A percentile compares a stretch with the other conserved stretches of the same genome.
Conservation (phyloP, 805 yeast species). For the Monosporozyma yasuniensis region DNA sequence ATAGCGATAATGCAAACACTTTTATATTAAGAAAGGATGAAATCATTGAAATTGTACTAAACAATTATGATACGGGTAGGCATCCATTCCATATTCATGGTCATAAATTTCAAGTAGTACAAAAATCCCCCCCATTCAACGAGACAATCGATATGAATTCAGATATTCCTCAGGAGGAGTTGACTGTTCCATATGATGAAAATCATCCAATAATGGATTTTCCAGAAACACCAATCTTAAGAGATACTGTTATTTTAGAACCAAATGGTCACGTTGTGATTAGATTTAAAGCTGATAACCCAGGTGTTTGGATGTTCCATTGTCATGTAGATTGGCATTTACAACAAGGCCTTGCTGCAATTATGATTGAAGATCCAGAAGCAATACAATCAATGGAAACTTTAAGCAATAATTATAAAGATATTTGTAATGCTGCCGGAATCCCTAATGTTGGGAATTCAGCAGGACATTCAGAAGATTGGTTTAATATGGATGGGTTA, state of each 20-base stretch:
- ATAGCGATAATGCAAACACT: constrained; percentile 63
- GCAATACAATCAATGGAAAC: constrained; percentile 37
- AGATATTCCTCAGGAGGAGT: constrained; percentile 13
- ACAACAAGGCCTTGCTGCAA: constrained; percentile 70
- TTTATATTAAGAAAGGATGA: constrained; percentile 52
- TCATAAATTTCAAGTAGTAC: constrained; percentile 56
- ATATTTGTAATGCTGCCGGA: constrained; percentile 40
- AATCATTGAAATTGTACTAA: constrained; percentile 64
- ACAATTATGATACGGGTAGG: constrained; percentile 71
- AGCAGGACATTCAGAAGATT: constrained; percentile 51
- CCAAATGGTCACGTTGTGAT: constrained; percentile 60
- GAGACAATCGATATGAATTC: constrained; percentile 18
- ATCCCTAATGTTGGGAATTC: constrained; percentile 56
- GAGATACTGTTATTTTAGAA: constrained; percentile 66
- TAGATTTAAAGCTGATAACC: constrained; percentile 75
- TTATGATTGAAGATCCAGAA: constrained; percentile 62
- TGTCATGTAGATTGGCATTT: constrained; percentile 86
- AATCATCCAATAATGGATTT: constrained; percentile 33
- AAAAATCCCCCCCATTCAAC: constrained; percentile 42
- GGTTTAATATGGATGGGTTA: constrained; percentile 54
- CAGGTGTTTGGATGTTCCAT: constrained; percentile 93
- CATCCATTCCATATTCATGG: constrained; percentile 79
- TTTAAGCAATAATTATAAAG: constrained; percentile 41
- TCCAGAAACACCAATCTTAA: constrained; percentile 51
- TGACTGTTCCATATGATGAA: constrained; percentile 47